A percentile compares a stretch with the other conserved stretches of the same genome.
phyloP scores from a whole-genome alignment of 1,284 basidiomycete genomes.

The Sanghuangporus baumii region DNA sequence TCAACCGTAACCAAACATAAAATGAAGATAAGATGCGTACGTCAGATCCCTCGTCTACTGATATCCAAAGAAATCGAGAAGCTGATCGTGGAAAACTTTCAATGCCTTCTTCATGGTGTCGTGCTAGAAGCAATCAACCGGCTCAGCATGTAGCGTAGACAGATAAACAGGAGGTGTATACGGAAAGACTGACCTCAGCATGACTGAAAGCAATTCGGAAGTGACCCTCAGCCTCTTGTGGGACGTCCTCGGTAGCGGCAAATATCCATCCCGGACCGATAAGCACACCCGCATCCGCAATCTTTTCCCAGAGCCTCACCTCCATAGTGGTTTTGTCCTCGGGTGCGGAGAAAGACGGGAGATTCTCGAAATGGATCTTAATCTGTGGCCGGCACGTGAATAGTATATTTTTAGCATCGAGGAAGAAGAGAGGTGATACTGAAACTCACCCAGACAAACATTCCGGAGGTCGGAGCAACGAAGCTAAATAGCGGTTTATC shows the following conservation, averaged over 20 bases:
- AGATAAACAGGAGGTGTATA: neutral
- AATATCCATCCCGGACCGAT: slow-evolving; percentile 59
- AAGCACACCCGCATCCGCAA: slow-evolving; percentile 58
- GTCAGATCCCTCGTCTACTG: neutral
- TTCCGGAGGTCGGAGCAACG: slow-evolving; percentile 64
- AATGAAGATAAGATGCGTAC: neutral
- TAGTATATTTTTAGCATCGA: neutral
- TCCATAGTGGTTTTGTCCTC: slow-evolving; percentile 40
- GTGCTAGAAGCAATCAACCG: slow-evolving; percentile 24
- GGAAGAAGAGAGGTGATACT: slow-evolving; percentile 1
- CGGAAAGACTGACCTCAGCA: slow-evolving; percentile 37
- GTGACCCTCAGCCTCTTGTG: slow-evolving; percentile 37
- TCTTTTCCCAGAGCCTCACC: slow-evolving; percentile 45
- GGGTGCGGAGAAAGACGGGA: slow-evolving; percentile 40
- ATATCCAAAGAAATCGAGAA: slow-evolving; percentile 22
- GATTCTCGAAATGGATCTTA: slow-evolving; percentile 56
- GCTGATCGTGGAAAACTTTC: slow-evolving; percentile 35
- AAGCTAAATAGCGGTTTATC: slow-evolving; percentile 52
- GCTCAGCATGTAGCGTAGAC: neutral
- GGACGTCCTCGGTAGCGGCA: slow-evolving; percentile 32
- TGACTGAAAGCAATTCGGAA: slow-evolving; percentile 61
- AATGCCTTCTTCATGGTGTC: slow-evolving; percentile 41
- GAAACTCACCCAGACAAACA: slow-evolving; percentile 59
- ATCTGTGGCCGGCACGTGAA: slow-evolving; percentile 35
- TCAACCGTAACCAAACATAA: neutral